Evolutionary conservation across 768 basidiomycete genomes (phyloP), one percentile per base, ranked within the genome.

Genomic region (Rhizopogon sp.): DNA sequence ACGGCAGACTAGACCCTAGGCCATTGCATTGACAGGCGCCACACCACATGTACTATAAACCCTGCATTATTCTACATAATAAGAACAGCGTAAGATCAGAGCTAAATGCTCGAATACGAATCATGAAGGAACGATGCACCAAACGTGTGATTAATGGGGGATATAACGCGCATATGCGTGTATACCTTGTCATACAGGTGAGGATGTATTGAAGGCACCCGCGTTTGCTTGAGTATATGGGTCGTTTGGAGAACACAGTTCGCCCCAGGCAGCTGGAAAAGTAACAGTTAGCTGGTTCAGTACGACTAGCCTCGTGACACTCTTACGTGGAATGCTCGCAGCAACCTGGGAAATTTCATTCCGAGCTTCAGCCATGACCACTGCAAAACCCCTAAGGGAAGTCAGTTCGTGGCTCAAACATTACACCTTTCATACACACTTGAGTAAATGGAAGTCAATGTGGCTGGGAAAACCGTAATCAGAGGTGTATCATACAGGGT

Each of bases 401-500:
- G 8, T 65, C 31, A 67, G 44, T 0, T 31, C 11, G 44, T 20
- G 14, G 46, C 16, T 20, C 25, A n/a, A 52, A 22, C 39, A 52
- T 29, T 1, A 47, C 9, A 33, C 10, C 2, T 11, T 0, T 40
- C 39, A 13, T 6, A 52, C 67, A 8, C 51, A 71, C 68, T 45
- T 41, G 51, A 53, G 51, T 44, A 71, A 49, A 56, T 71, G 68
- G 41, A 59, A 71, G 53, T 71, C 70, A 43, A 69, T 68, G 47
- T 69, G 68, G 53, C 70, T 71, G 28, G 39, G 28, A 3, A 58
- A 51, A 2, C 1, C 14, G 20, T 60, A 52, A 60, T 53, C 16
- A 9, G 13, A 13, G 8, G 31, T 3, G 41, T 22, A 28, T 11
- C 14, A 25, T 5, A 42, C 20, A 28, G 52, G 31, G 11, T 33